phyloP scores from a whole-genome alignment of 2,329 filamentous ascomycete genomes.

The Pseudopithomyces chartarum region DNA sequence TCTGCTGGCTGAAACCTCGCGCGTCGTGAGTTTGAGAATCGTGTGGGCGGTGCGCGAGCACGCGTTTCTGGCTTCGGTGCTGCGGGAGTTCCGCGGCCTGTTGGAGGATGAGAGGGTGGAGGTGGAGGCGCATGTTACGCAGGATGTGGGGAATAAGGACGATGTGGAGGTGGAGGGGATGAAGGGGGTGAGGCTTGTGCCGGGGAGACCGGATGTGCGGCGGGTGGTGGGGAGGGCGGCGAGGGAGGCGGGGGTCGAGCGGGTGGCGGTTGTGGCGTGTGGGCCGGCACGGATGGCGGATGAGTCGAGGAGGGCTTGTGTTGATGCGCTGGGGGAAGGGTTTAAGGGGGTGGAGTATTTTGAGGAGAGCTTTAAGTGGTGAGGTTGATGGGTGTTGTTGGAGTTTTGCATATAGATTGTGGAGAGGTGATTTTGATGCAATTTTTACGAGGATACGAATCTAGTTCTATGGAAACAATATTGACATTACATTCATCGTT shows the following conservation, averaged over 20 bases:
- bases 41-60: constrained; percentile 42
- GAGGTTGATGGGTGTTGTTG: not conserved
- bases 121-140: constrained; percentile 34
- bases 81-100: constrained; percentile 26
- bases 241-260: constrained; percentile 28
- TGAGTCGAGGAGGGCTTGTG: constrained; percentile 48
- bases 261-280: constrained; percentile 50
- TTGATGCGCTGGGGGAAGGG: constrained; percentile 36
- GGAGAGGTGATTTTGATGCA: too few relatives aligned
- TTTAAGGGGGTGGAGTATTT: constrained; percentile 48
- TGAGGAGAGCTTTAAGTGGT: constrained; percentile 56
- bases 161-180: constrained; percentile 21
- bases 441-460: too few relatives aligned
- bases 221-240: constrained; percentile 41
- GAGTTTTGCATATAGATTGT: not conserved
- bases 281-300: constrained; percentile 54
- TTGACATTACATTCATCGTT: not conserved
- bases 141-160: constrained; percentile 28
- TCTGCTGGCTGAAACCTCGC: constrained; percentile 21
- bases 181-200: constrained; percentile 31
- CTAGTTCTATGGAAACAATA: not conserved
- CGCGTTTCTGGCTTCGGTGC: constrained; percentile 30
- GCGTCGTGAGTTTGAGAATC: constrained; percentile 28
- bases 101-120: constrained; percentile 31
- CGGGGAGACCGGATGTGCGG: constrained; percentile 47